Evolutionary conservation across 2,329 filamentous ascomycete species (phyloP).

Genomic region (Karstenula rhodostoma): DNA sequence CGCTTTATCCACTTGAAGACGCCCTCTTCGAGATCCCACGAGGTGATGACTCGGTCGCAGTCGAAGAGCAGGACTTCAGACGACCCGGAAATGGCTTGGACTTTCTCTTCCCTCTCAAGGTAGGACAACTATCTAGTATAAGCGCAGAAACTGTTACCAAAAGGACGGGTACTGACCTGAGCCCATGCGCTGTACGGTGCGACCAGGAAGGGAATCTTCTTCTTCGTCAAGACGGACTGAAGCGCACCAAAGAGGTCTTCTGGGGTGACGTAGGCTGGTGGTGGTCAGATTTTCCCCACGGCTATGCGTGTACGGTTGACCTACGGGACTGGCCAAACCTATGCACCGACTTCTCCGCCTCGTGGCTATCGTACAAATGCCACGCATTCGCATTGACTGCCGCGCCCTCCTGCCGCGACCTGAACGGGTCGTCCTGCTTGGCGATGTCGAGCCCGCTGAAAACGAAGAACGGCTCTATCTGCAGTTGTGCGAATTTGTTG

Average conservation of each 20-base stretch:
- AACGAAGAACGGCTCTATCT: slow-evolving; percentile 83
- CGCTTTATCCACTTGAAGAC: slow-evolving; percentile 71
- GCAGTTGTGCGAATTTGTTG: slow-evolving; percentile 71
- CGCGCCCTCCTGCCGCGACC: slow-evolving; percentile 68
- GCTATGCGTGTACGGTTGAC: not conserved
- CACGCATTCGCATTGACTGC: slow-evolving; percentile 81
- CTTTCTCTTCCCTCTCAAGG: slow-evolving; percentile 69
- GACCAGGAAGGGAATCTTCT: slow-evolving; percentile 77
- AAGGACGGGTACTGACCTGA: slow-evolving; percentile 66
- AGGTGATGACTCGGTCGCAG: slow-evolving; percentile 75
- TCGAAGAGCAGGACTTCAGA: slow-evolving; percentile 88
- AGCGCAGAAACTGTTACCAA: slow-evolving; percentile 25
- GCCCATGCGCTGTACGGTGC: slow-evolving; percentile 88
- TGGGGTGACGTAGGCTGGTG: slow-evolving; percentile 67
- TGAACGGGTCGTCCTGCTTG: slow-evolving; percentile 69
- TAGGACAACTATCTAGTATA: slow-evolving; percentile 71
- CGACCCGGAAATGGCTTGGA: slow-evolving; percentile 81
- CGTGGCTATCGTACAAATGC: slow-evolving; percentile 82
- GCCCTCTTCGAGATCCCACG: slow-evolving; percentile 73
- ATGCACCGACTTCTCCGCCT: slow-evolving; percentile 80
- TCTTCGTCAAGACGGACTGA: slow-evolving; percentile 74
- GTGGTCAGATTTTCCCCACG: slow-evolving; percentile 20
- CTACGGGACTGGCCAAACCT: slow-evolving; percentile 87
- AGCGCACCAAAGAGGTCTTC: slow-evolving; percentile 79
- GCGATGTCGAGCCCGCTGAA: slow-evolving; percentile 88